Conservation (phyloP, 805 yeast species). For the Maudiozyma bulderi region DNA sequence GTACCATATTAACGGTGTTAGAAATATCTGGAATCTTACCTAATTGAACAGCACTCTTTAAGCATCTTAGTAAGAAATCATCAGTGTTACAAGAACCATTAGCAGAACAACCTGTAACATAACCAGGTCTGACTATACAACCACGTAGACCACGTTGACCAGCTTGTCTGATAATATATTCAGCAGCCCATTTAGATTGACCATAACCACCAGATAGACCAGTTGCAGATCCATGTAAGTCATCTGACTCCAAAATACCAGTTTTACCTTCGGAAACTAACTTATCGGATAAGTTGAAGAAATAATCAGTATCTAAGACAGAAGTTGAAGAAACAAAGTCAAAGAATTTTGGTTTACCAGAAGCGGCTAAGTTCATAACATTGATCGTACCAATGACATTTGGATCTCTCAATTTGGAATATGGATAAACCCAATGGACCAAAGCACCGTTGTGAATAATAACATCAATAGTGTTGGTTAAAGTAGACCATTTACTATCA, state of each 20-base stretch:
- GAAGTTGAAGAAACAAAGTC: slow-evolving; percentile 95
- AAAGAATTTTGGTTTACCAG: slow-evolving; percentile 69
- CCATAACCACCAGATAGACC: slow-evolving; percentile 94
- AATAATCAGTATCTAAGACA: slow-evolving; percentile 76
- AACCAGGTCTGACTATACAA: slow-evolving; percentile 89
- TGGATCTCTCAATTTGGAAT: slow-evolving; percentile 80
- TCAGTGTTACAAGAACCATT: slow-evolving; percentile 93
- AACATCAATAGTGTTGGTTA: slow-evolving; percentile 59
- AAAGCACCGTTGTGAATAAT: slow-evolving; percentile 95
- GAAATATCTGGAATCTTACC: slow-evolving; percentile 78
- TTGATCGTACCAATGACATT: slow-evolving; percentile 84
- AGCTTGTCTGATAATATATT: slow-evolving; percentile 76
- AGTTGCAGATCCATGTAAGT: slow-evolving; percentile 64
- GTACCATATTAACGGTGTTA: slow-evolving; percentile 90
- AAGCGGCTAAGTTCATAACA: slow-evolving; percentile 62
- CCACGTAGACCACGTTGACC: slow-evolving; percentile 84
- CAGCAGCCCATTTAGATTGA: slow-evolving; percentile 97
- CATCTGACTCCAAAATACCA: slow-evolving; percentile 79
- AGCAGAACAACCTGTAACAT: slow-evolving; percentile 74
- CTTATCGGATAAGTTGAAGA: slow-evolving; percentile 65
- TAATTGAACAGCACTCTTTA: slow-evolving; percentile 88
- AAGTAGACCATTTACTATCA: slow-evolving; percentile 44
- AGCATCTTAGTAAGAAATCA: slow-evolving; percentile 87
- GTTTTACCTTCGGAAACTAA: slow-evolving; percentile 50
- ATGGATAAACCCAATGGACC: slow-evolving; percentile 98